Conservation (phyloP, 2,329 filamentous ascomycete genomes). For the Lasiodiplodia sp. region DNA sequence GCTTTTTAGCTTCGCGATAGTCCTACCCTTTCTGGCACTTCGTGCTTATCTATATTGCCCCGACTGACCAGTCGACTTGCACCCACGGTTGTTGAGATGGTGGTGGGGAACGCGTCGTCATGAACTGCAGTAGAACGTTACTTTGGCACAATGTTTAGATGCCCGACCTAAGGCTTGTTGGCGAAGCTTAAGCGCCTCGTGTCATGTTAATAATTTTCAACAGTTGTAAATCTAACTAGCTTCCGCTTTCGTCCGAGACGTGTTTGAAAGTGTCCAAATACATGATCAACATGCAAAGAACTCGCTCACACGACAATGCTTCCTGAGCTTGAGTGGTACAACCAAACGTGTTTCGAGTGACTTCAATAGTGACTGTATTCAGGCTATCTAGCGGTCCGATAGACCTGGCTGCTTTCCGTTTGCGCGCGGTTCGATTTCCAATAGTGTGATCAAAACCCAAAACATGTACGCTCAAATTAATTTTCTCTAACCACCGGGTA, state of each 20-base stretch:
- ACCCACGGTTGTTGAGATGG: slow-evolving; percentile 6
- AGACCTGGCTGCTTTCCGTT: too few relatives aligned
- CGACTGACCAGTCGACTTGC: slow-evolving; percentile 1
- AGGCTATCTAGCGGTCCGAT: too few relatives aligned
- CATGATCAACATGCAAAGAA: neutral
- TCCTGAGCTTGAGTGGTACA: neutral
- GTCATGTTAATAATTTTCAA: neutral
- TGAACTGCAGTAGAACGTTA: neutral
- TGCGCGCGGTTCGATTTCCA: neutral
- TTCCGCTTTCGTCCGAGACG: slow-evolving; percentile 16
- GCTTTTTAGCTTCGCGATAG: slow-evolving; percentile 8
- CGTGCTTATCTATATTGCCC: neutral
- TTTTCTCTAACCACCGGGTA: slow-evolving; percentile 24
- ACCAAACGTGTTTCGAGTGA: neutral
- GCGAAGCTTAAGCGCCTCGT: slow-evolving; percentile 8
- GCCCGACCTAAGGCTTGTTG: slow-evolving; percentile 8
- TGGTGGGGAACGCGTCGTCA: neutral
- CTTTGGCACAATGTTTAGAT: slow-evolving; percentile 2
- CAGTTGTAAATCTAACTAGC: neutral
- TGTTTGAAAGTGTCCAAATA: neutral
- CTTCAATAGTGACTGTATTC: neutral
- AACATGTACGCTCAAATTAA: slow-evolving; percentile 7
- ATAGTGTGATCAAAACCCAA: neutral
- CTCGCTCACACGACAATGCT: neutral
- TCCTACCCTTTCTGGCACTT: slow-evolving; percentile 1